Conservation (phyloP, 2,329 filamentous ascomycete species). For the Xylogone sp. region DNA sequence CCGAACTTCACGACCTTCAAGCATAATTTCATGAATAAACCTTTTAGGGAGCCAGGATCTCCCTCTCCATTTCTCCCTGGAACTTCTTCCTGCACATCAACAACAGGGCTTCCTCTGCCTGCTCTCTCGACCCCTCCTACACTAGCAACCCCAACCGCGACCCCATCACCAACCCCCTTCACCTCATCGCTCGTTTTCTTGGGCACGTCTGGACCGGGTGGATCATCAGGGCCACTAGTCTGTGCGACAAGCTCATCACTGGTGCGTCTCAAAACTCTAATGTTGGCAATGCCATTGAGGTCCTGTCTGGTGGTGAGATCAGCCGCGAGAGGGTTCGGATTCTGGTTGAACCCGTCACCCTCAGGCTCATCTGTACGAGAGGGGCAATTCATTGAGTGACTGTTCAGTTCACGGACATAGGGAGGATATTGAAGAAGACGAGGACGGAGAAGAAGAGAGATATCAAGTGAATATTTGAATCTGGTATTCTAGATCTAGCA, state of each 20-base stretch:
- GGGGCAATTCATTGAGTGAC: constrained; percentile 60
- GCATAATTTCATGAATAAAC: not conserved
- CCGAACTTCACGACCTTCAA: constrained; percentile 35
- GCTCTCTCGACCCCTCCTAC: too few relatives aligned
- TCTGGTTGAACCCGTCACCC: constrained; percentile 58
- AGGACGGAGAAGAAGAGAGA: not conserved
- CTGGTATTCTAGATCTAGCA: too few relatives aligned
- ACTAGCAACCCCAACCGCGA: constrained; percentile 56
- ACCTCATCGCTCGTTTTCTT: constrained; percentile 4
- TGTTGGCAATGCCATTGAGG: constrained; percentile 57
- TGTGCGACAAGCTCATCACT: constrained; percentile 25
- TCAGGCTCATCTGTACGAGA: constrained; percentile 55
- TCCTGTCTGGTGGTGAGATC: constrained; percentile 60
- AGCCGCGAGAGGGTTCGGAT: constrained; percentile 50
- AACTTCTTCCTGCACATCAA: not conserved
- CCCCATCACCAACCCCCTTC: not conserved
- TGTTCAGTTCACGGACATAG: constrained; percentile 35
- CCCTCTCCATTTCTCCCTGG: not conserved
- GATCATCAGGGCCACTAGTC: constrained; percentile 13
- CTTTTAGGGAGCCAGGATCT: not conserved
- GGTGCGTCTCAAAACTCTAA: constrained; percentile 44
- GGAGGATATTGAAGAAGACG: not conserved
- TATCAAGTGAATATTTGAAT: too few relatives aligned
- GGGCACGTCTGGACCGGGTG: not conserved
- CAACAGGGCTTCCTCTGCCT: too few relatives aligned